Percentiles rank a stretch among this genome's conserved stretches.
Evolutionary conservation across 306 rosid species (phyloP).

Genomic region (Acacia crassicarpa): DNA sequence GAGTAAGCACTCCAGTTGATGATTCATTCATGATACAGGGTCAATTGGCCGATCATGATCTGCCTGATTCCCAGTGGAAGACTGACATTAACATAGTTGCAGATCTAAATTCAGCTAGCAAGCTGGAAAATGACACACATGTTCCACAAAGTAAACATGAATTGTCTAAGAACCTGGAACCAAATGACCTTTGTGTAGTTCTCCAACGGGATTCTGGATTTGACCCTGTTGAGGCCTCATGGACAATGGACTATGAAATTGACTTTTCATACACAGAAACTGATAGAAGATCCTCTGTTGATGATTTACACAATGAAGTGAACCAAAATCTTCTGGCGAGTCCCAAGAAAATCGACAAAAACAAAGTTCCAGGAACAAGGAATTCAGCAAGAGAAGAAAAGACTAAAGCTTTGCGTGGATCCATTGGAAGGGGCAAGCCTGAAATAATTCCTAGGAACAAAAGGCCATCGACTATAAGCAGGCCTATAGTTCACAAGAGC

Average conservation of each 20-base stretch:
- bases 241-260: slow-evolving; percentile 51
- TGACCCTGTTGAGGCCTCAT: slow-evolving; percentile 37
- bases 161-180: slow-evolving; percentile 37
- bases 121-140: slow-evolving; percentile 29
- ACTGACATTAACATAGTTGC: slow-evolving; percentile 45
- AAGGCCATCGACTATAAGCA: slow-evolving; percentile 35
- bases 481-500: slow-evolving; percentile 58
- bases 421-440: slow-evolving; percentile 34
- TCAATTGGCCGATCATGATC: slow-evolving; percentile 38
- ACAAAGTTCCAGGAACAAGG: slow-evolving; percentile 43
- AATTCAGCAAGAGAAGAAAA: slow-evolving; percentile 36
- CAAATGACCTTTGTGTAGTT: slow-evolving; percentile 53
- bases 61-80: slow-evolving; percentile 49
- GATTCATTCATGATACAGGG: slow-evolving; percentile 70
- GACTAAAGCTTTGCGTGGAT: slow-evolving; percentile 26
- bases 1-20: slow-evolving; percentile 35
- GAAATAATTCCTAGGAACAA: slow-evolving; percentile 39
- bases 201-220: slow-evolving; percentile 49
- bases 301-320: slow-evolving; percentile 35
- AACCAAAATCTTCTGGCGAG: slow-evolving; percentile 37
- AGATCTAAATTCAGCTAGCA: slow-evolving; percentile 44
- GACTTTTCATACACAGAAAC: slow-evolving; percentile 52
- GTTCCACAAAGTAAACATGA: slow-evolving; percentile 37
- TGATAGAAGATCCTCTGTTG: slow-evolving; percentile 30
- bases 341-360: slow-evolving; percentile 41